Evolutionary conservation across 2,329 filamentous ascomycete species (phyloP), one percentile per base, ranked within the genome.

Genomic region (Alternaria dauci): DNA sequence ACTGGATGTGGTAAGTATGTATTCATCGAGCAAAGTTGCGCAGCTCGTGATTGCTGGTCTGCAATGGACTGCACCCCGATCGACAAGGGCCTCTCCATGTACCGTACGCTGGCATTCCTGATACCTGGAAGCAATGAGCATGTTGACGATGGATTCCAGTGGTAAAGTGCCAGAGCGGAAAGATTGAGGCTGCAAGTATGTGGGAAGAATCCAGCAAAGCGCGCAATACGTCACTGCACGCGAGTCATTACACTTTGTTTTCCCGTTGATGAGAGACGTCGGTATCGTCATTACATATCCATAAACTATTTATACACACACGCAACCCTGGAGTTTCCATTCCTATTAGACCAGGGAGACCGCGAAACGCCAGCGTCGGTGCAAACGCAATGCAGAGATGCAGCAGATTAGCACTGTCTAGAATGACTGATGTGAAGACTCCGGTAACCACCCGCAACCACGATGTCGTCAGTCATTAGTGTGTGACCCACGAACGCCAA

Each of bases 261-360:
- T 50, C 46, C 9, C 2, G 25, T 41, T 30, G 7, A 41, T 2
- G 23, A 30, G 36, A 36, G 32, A 38, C 16, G 12, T 20, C 38
- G 46, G 11, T 50, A 26, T 50, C 8, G 46, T 9, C 46, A 50
- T 50, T 50, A 50, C 36, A 51, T 44, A 48, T 16, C 44, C 47
- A 38, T 28, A 32, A 20, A 26, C 54, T 51, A 56, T 43, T 41
- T 43, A 43, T 39, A 56, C 36, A 50, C 12, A 56, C 36, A 50
- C 12, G 5, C 8, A 48, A 56, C n/a, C 44, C 12, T 16, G 14
- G 36, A 25, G 32, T 8, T 23, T 16, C 32, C 20, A 23, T 36
- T 18, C 12, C 23, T 20, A 34, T 23, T 34, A 36, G 46, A 50
- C 18, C 3, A 4, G 20, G 11, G 6, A 50, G 6, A 26, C 32